Percentiles rank a stretch among this genome's conserved stretches.
These are phyloP conservation scores for Brassica cretica DNA, from an alignment of 345 rosid genomes.

Conservation along the genomic window DNA sequence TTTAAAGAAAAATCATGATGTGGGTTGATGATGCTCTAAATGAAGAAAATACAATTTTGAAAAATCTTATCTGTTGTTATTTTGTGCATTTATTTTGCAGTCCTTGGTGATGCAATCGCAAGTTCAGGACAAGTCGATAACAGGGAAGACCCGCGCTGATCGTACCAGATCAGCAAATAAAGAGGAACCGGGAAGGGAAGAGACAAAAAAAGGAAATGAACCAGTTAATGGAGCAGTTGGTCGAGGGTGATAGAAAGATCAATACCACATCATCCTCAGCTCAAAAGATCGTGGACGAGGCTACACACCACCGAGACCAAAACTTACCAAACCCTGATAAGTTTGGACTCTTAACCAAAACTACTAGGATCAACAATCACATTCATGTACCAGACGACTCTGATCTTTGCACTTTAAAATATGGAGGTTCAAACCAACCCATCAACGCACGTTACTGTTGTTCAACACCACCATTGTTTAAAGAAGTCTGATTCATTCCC, in stretches of 20 bases:
- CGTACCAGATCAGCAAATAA: not conserved
- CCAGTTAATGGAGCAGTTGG: not conserved
- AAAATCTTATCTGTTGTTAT: not conserved
- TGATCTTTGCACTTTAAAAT: not conserved
- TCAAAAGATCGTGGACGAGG: not conserved
- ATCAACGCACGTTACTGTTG: not conserved
- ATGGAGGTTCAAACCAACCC: not conserved
- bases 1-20: no score
- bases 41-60: not conserved
- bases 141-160: not conserved
- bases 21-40: no score
- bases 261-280: not conserved
- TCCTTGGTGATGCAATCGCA: not conserved
- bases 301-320: not conserved
- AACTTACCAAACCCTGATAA: not conserved
- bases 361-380: not conserved
- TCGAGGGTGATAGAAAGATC: not conserved
- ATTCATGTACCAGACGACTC: not conserved
- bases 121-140: not conserved
- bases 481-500: not conserved
- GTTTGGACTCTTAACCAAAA: not conserved
- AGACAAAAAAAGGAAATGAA: not conserved
- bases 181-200: not conserved
- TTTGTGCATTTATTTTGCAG: not conserved
- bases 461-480: not conserved